Evolutionary conservation across 768 basidiomycete species (phyloP).

Genomic region (Termitomyces bulborhizus): DNA sequence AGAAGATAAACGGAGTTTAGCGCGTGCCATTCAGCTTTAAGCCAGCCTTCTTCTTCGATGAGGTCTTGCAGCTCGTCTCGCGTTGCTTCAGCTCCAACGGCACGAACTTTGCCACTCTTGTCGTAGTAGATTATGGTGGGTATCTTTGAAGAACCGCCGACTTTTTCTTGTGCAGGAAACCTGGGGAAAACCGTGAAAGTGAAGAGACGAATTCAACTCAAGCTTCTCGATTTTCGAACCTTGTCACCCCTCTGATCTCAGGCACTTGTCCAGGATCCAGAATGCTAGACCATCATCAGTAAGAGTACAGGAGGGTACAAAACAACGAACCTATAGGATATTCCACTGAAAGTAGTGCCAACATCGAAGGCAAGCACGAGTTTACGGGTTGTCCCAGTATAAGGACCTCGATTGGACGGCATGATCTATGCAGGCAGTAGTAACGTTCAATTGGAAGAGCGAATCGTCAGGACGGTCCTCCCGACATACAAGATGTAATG

Average conservation of each 20-base stretch:
- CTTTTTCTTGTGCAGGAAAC: constrained; percentile 42
- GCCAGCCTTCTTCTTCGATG: constrained; percentile 42
- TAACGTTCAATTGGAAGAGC: background rate
- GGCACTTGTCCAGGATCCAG: constrained; percentile 33
- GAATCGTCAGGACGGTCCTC: background rate
- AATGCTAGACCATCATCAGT: constrained; percentile 18
- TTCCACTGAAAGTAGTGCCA: constrained; percentile 42
- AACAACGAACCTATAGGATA: constrained; percentile 30
- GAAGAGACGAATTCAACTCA: background rate
- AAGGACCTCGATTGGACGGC: background rate
- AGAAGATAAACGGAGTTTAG: background rate
- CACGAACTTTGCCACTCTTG: constrained; percentile 27
- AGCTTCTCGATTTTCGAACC: constrained; percentile 13
- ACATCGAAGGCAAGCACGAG: constrained; percentile 42
- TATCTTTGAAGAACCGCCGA: constrained; percentile 44
- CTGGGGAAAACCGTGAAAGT: constrained; percentile 18
- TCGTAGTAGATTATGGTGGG: constrained; percentile 47
- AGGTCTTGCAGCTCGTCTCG: constrained; percentile 18
- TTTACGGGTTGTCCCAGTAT: constrained; percentile 8
- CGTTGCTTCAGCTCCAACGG: constrained; percentile 41
- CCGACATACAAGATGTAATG: background rate
- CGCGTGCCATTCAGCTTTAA: constrained; percentile 42
- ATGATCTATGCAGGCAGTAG: background rate
- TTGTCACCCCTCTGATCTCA: constrained; percentile 39
- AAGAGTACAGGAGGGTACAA: background rate